phyloP scores from a whole-genome alignment of 331 rosid species.

The Quercus lobata region DNA sequence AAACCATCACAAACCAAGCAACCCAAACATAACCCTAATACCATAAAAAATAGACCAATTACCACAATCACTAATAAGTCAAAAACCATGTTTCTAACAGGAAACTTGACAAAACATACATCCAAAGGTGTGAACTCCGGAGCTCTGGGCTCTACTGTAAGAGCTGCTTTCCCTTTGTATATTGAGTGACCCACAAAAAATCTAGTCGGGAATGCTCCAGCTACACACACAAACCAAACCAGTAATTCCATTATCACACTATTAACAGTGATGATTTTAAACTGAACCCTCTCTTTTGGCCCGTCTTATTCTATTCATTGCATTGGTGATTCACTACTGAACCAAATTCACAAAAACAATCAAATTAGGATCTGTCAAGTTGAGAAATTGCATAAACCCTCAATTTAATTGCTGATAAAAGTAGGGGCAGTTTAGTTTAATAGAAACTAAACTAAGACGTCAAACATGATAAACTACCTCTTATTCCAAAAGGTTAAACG shows the following conservation, averaged over 20 bases:
- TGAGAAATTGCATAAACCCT: neutral
- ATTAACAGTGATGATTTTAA: conserved; percentile 1
- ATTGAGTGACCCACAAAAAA: conserved; percentile 85
- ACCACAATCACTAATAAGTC: neutral
- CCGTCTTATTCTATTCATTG: neutral
- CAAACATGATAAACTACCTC: too few species aligned
- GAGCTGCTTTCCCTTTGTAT: conserved; percentile 96
- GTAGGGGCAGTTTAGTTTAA: neutral
- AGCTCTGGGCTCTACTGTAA: conserved; percentile 73
- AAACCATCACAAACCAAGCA: conserved; percentile 17
- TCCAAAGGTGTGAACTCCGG: conserved; percentile 74
- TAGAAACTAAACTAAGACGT: neutral
- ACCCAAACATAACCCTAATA: neutral
- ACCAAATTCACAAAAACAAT: neutral
- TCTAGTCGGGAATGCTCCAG: conserved; percentile 59
- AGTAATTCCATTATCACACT: conserved; percentile 13
- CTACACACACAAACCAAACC: conserved; percentile 32
- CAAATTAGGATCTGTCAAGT: neutral
- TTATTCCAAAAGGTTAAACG: too few species aligned
- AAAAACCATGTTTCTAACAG: neutral
- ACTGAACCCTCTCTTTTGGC: neutral
- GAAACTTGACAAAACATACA: conserved; percentile 36
- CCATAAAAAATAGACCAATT: neutral
- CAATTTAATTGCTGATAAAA: neutral
- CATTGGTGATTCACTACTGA: neutral